These are phyloP conservation scores for Fraxinus platypoda DNA, from an alignment of 305 asterid species.

Conservation along the genomic window DNA sequence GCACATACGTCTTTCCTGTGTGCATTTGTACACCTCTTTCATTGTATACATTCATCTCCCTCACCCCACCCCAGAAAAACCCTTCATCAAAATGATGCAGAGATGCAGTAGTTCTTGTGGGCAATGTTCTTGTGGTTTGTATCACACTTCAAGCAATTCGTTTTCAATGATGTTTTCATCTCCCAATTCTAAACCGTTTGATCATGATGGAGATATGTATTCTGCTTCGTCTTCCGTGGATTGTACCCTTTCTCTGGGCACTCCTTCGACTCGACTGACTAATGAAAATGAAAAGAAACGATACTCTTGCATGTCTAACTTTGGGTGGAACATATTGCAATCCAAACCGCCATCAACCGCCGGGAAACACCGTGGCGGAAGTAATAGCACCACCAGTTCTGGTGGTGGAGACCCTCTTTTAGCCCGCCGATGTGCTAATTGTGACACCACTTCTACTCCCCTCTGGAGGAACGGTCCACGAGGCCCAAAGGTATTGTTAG, in stretches of 20 bases:
- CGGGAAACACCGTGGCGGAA: constrained; percentile 42
- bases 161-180: constrained; percentile 47
- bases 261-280: constrained; percentile 64
- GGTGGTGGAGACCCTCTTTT: constrained; percentile 58
- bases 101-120: constrained; percentile 8
- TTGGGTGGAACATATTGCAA: constrained; percentile 74
- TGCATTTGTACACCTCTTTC: neutral
- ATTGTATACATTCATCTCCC: neutral
- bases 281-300: constrained; percentile 39
- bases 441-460: constrained; percentile 96
- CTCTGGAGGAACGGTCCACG: constrained; percentile 96
- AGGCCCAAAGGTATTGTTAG: constrained; percentile 78
- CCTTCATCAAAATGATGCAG: constrained; percentile 9
- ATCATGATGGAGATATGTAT: constrained; percentile 38
- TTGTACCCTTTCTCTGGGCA: constrained; percentile 72
- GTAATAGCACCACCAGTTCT: constrained; percentile 20
- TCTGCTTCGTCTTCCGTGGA: constrained; percentile 57
- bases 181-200: constrained; percentile 17
- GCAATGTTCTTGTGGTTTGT: constrained; percentile 25
- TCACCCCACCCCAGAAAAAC: neutral
- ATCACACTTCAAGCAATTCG: constrained; percentile 44
- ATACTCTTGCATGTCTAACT: constrained; percentile 50
- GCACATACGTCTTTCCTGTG: constrained; percentile 19
- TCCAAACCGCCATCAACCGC: constrained; percentile 35
- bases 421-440: constrained; percentile 89